Evolutionary conservation across 495 filamentous ascomycete genomes (phyloP), one percentile per base, ranked within the genome.

Genomic region (Lasiosphaeriaceae sp.): DNA sequence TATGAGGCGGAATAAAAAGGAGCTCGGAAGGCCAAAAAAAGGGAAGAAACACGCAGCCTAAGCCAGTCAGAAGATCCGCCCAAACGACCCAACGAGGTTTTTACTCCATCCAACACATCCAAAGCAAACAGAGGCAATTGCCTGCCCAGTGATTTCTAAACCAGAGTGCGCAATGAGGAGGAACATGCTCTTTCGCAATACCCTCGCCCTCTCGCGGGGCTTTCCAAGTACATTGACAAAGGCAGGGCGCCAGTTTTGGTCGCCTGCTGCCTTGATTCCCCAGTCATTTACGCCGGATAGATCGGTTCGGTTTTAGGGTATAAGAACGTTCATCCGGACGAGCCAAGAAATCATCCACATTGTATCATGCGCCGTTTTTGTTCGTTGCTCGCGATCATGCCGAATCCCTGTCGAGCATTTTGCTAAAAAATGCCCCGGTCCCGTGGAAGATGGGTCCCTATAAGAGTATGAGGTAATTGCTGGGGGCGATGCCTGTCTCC

Each of bases 391-490:
- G 57, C 37, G 29, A 44, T 29, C 43, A 35, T 54, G 50, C 29
- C 35, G 19, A 51, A 45, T 7, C 34, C 46, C 20, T 21, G 20
- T 35, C 39, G 1, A 11, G n/a, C 23, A 16, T 20, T 16, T 24
- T 31, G 26, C 20, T 39, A n/a, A 50, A n/a, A 34, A 17, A 2
- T 35, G 9, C 17, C 21, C 34, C 5, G n/a, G 12, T 19, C 23
- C 9, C 17, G 50, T 44, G 29, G 26, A 5, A 17, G 21, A 35
- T 12, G 37, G 47, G 16, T 23, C 64, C 85, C 81, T 67, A 98
- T 84, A 98, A 83, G 66, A 98, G 77, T 71, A 97, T 97, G 68
- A 98, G 80, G 70, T 98, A 98, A 76, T 98, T 98, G 60, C 90
- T 96, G 19, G 94, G 94, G 52, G 94, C 94, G 71, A 97, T 96